Percentiles rank a stretch among this genome's conserved stretches.
Conservation (phyloP, 2,329 filamentous ascomycete species). For the Cryphonectria japonica region DNA sequence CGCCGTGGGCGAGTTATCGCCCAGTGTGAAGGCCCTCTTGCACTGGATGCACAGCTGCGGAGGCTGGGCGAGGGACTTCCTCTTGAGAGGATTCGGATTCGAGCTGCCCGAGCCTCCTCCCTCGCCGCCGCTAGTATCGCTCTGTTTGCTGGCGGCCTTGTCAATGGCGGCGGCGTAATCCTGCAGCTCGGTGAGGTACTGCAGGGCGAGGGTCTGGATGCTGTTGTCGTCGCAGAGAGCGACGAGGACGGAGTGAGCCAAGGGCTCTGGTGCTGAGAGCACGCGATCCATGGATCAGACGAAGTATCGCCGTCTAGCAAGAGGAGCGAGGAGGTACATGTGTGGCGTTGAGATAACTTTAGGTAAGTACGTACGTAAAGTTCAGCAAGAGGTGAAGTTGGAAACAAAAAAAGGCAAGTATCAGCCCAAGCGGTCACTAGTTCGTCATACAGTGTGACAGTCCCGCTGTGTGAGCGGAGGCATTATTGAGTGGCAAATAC, state of each 20-base stretch:
- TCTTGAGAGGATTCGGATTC: slow-evolving; percentile 9
- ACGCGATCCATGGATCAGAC: slow-evolving; percentile 20
- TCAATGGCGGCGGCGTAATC: slow-evolving; percentile 5
- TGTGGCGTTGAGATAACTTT: too few relatives aligned
- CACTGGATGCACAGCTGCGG: slow-evolving; percentile 27
- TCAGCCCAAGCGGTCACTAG: not conserved
- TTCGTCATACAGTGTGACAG: slow-evolving; percentile 4
- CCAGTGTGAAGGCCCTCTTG: slow-evolving; percentile 16
- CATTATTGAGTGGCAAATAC: not conserved
- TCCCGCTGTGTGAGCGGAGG: not conserved
- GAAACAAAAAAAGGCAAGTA: not conserved
- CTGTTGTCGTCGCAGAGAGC: slow-evolving; percentile 25
- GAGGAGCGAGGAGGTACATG: not conserved
- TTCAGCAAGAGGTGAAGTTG: not conserved
- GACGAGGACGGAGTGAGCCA: slow-evolving; percentile 23
- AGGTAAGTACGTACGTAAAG: not conserved
- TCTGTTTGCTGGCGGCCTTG: not conserved
- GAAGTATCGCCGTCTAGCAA: not conserved
- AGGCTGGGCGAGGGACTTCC: slow-evolving; percentile 12
- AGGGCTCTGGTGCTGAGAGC: slow-evolving; percentile 21
- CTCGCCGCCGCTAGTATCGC: not conserved
- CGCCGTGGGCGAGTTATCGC: slow-evolving; percentile 17
- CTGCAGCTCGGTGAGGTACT: slow-evolving; percentile 24
- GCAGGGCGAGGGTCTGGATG: slow-evolving; percentile 18
- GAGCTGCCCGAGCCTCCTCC: not conserved